These are phyloP conservation scores for Lactuca saligna DNA, from an alignment of 129 eudicot genomes.

Conservation along the genomic window DNA sequence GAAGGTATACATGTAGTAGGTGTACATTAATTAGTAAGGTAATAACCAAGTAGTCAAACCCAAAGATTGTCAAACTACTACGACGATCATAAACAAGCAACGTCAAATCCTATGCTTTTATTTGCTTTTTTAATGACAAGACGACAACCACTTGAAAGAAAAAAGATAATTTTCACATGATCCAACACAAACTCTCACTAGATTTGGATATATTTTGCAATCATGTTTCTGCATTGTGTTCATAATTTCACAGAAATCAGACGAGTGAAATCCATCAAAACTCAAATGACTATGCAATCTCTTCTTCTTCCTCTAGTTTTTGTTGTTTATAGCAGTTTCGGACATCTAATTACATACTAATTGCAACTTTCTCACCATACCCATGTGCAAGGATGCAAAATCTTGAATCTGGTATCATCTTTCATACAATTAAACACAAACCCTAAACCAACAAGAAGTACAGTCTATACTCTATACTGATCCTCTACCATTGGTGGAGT, in stretches of 20 bases:
- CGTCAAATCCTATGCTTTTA: background rate
- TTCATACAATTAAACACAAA: background rate
- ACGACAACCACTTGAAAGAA: background rate
- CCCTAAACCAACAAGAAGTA: background rate
- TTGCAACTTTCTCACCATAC: background rate
- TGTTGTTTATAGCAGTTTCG: background rate
- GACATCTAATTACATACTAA: background rate
- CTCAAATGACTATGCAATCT: background rate
- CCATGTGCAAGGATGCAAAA: background rate
- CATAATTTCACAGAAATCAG: background rate
- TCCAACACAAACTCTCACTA: background rate
- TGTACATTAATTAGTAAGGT: background rate
- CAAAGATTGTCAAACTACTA: background rate
- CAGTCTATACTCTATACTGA: background rate
- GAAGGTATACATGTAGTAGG: background rate
- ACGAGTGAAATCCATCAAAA: background rate
- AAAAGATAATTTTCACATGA: background rate
- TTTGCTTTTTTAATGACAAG: background rate
- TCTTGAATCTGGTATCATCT: background rate
- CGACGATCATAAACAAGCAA: background rate
- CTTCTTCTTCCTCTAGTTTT: background rate
- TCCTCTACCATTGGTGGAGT: background rate
- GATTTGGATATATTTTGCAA: background rate
- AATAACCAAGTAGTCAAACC: background rate
- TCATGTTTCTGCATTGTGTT: background rate